phyloP scores from a whole-genome alignment of 1,284 basidiomycete genomes.

The Heliocybe sulcata region DNA sequence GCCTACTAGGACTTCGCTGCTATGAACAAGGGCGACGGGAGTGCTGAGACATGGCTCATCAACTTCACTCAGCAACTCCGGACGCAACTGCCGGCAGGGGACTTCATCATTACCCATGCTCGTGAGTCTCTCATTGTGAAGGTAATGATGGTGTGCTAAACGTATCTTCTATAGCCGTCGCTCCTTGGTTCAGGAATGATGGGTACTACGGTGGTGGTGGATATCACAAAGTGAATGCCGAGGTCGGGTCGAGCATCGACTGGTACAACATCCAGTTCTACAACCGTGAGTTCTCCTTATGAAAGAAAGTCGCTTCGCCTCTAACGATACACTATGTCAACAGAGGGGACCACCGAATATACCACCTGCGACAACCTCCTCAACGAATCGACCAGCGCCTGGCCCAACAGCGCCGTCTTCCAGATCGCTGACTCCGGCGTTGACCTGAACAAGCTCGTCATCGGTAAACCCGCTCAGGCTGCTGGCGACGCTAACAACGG shows the following conservation, averaged over 20 bases:
- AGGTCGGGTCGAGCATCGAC: constrained; percentile 1
- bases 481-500: constrained; percentile 25
- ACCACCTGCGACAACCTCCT: constrained; percentile 12
- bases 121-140: constrained; percentile 2
- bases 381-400: constrained; percentile 8
- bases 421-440: constrained; percentile 16
- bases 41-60: constrained; percentile 15
- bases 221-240: neutral
- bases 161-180: neutral
- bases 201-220: neutral
- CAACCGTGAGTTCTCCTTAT: constrained; percentile 2
- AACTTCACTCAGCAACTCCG: constrained; percentile 18
- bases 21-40: constrained; percentile 16
- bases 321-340: neutral
- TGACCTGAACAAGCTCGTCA: constrained; percentile 15
- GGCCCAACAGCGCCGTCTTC: constrained; percentile 15
- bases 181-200: constrained; percentile 4
- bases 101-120: constrained; percentile 18
- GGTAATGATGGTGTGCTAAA: neutral
- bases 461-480: constrained; percentile 15
- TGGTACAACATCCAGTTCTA: constrained; percentile 7
- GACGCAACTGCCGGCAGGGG: constrained; percentile 12
- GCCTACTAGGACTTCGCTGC: constrained; percentile 15
- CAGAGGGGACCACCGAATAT: constrained; percentile 13
- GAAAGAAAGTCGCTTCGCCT: neutral